These are phyloP conservation scores for Zygosaccharomyces pseudobailii DNA, from an alignment of 1,139 yeast species.

Conservation along the genomic window DNA sequence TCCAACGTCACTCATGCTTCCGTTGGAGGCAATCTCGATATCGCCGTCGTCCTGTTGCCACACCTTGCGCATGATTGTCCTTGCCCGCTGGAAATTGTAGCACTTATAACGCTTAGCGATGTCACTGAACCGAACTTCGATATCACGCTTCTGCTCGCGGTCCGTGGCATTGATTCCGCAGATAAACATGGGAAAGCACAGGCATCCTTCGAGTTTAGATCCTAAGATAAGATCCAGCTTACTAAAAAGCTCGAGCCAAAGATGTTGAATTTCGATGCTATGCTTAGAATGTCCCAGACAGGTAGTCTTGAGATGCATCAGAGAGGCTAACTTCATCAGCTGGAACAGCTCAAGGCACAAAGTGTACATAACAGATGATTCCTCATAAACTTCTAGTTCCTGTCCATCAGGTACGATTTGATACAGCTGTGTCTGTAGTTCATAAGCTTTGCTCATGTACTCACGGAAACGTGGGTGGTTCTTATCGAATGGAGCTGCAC, in stretches of 20 bases:
- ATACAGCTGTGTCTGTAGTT: conserved; percentile 12
- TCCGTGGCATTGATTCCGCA: conserved; percentile 66
- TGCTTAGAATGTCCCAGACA: conserved; percentile 39
- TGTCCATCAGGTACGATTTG: conserved; percentile 13
- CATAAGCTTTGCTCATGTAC: conserved; percentile 11
- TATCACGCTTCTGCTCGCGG: conserved; percentile 44
- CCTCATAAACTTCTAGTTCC: conserved; percentile 15
- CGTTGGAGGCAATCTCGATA: conserved; percentile 34
- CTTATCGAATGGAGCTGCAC: conserved; percentile 15
- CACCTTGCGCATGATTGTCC: conserved; percentile 53
- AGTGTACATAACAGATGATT: conserved; percentile 32
- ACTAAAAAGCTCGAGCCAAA: conserved; percentile 50
- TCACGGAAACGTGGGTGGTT: conserved; percentile 11
- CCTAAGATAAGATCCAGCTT: conserved; percentile 61
- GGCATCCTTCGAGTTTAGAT: conserved; percentile 63
- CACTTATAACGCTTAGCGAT: conserved; percentile 61
- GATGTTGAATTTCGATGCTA: conserved; percentile 56
- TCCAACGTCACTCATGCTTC: conserved; percentile 6
- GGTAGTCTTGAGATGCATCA: conserved; percentile 62
- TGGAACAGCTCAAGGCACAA: conserved; percentile 68
- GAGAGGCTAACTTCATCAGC: conserved; percentile 65
- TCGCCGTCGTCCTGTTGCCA: conserved; percentile 43
- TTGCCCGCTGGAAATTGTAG: conserved; percentile 60
- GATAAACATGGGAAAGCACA: conserved; percentile 72
- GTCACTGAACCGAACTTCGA: conserved; percentile 50